These are phyloP conservation scores for Cruciata laevipes DNA, from an alignment of 257 asterid species.

Conservation along the genomic window DNA sequence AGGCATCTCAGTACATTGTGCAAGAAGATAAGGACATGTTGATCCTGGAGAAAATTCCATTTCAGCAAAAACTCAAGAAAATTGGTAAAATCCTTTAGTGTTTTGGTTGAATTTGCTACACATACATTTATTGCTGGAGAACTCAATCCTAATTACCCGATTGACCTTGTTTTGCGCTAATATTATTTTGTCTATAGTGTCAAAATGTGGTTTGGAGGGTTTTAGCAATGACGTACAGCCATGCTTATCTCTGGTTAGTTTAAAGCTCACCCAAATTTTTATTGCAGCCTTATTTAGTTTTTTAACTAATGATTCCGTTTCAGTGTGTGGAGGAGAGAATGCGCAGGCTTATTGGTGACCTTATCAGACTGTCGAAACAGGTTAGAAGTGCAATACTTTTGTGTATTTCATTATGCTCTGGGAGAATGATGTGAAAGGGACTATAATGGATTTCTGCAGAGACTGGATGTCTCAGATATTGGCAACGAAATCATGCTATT, in stretches of 20 bases:
- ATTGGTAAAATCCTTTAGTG: slow-evolving; percentile 43
- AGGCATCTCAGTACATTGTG: slow-evolving; percentile 83
- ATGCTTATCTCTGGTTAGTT: slow-evolving; percentile 75
- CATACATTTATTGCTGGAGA: slow-evolving; percentile 8
- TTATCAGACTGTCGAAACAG: slow-evolving; percentile 77
- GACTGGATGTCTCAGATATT: slow-evolving; percentile 79
- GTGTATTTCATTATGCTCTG: background rate
- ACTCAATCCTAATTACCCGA: slow-evolving; percentile 6
- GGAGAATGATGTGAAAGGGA: background rate
- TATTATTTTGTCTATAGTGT: slow-evolving; percentile 51
- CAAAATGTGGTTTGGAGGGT: slow-evolving; percentile 68
- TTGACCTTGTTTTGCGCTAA: slow-evolving; percentile 5
- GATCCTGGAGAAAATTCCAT: slow-evolving; percentile 70
- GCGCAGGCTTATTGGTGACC: slow-evolving; percentile 64
- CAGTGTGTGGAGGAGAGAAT: slow-evolving; percentile 91
- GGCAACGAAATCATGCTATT: slow-evolving; percentile 56
- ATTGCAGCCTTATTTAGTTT: slow-evolving; percentile 13
- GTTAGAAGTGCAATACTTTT: slow-evolving; percentile 22
- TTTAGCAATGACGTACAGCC: slow-evolving; percentile 69
- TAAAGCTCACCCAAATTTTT: slow-evolving; percentile 5
- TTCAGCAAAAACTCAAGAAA: slow-evolving; percentile 72
- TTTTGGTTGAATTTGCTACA: slow-evolving; percentile 18
- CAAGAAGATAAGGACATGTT: slow-evolving; percentile 96
- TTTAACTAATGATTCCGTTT: slow-evolving; percentile 19
- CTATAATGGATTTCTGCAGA: slow-evolving; percentile 31